Base-by-base conservation (phyloP, 140 eudicot genomes). In the Anethum foeniculum region DNA sequence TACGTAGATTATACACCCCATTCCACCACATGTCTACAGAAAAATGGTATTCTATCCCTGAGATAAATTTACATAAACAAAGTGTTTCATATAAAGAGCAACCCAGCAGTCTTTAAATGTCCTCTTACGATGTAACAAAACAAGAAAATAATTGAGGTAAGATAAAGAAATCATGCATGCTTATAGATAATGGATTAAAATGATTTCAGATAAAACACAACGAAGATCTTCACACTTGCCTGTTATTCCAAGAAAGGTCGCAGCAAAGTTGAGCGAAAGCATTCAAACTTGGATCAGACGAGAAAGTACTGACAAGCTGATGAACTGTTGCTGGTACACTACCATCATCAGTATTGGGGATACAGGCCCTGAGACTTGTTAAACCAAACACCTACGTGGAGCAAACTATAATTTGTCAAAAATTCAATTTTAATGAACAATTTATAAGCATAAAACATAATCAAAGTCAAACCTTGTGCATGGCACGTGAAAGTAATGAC, bases 251-350 rank as follows among this genome's bases (percentile, higher is more conserved):
- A 62, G 96, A 88, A 52, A 89, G 90, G 84, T 92, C 89, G 81
- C 91, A 91, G 88, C 97, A 95, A 69, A 90, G 96, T 84, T 89
- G 97, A 34, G 97, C 99, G 79, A 95, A 95, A 69, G 99, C 97
- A 84, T 92, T 92, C 81, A 95, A 87, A 84, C 99, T 95, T 65
- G 97, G 99, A 83, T 95, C 97, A n/a, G 99, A 95, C 30, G 99
- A 95, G 83, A 95, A 95, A 52, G 97, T 91, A 77, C 97, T 95
- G 86, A 95, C 95, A 88, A 95, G 84, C 87, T 91, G 99, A 84
- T 88, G 94, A 67, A 95, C 90, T 65, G 87, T 84, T 77, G 85
- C 88, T 65, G 93, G 94, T 83, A 86, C 88, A 25, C 52, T 82
- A 81, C 81, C 85, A 7, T 82, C 88, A 30, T 75, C 85, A 73